Conservation (phyloP, 2,329 filamentous ascomycete genomes). For the Sporothrix schenckii region DNA sequence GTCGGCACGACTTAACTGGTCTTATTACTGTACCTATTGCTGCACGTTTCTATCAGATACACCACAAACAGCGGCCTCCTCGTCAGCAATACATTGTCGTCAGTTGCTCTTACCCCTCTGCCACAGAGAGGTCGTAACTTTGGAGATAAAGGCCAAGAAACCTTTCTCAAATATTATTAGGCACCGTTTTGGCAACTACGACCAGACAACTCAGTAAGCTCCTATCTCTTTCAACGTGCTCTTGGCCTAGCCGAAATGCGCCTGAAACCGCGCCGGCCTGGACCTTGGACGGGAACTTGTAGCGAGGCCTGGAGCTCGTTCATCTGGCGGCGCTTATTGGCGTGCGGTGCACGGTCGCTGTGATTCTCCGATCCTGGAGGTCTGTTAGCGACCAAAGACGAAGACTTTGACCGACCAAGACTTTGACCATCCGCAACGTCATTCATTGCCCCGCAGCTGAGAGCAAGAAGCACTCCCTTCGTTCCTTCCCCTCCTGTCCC, state of each 20-base stretch:
- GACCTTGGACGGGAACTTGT: neutral
- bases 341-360: conserved; percentile 10
- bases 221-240: neutral
- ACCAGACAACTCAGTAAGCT: conserved; percentile 20
- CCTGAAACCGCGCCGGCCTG: conserved; percentile 11
- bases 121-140: too few species aligned
- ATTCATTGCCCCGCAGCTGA: conserved; percentile 29
- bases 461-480: conserved; percentile 11
- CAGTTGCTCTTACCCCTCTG: conserved; percentile 9
- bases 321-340: conserved; percentile 15
- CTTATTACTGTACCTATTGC: neutral
- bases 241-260: neutral
- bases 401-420: neutral
- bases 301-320: neutral
- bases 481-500: conserved; percentile 7
- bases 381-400: neutral
- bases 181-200: neutral
- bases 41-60: too few species aligned
- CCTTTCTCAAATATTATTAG: neutral
- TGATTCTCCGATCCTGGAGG: neutral
- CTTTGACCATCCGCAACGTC: conserved; percentile 20
- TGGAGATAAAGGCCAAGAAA: neutral
- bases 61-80: too few species aligned
- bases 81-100: neutral
- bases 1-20: neutral